Evolutionary conservation across 495 filamentous ascomycete species (phyloP).

Genomic region (Aspergillus carlsbadensis): DNA sequence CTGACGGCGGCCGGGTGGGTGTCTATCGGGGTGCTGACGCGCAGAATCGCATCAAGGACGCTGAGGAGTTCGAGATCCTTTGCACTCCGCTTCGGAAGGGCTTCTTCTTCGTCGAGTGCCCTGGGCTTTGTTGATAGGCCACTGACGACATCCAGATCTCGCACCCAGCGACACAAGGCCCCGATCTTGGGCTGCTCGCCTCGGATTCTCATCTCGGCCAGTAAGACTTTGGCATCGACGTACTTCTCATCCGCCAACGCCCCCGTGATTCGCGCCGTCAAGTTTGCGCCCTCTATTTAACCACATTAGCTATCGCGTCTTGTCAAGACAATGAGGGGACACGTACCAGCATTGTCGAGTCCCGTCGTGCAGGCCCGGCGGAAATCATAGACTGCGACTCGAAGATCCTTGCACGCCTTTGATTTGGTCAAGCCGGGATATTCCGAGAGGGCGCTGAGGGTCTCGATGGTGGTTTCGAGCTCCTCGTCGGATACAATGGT

Average conservation of each 20-base stretch:
- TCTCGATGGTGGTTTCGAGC: constrained; percentile 38
- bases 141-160: constrained; percentile 41
- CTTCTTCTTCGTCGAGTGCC: constrained; percentile 9
- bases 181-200: constrained; percentile 39
- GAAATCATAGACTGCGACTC: constrained; percentile 39
- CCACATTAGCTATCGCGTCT: constrained; percentile 1
- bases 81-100: constrained; percentile 22
- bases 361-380: constrained; percentile 40
- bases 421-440: constrained; percentile 37
- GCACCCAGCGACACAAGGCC: constrained; percentile 41
- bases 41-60: constrained; percentile 38
- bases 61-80: constrained; percentile 30
- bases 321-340: neutral
- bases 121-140: constrained; percentile 37
- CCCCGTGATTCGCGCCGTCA: constrained; percentile 40
- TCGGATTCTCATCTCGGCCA: constrained; percentile 39
- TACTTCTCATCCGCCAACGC: constrained; percentile 37
- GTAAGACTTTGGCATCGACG: constrained; percentile 34
- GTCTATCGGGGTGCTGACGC: constrained; percentile 38
- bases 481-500: constrained; percentile 37
- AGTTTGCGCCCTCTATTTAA: constrained; percentile 33
- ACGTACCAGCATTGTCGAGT: constrained; percentile 35
- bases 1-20: constrained; percentile 23
- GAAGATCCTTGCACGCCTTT: constrained; percentile 41
- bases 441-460: constrained; percentile 36